Conservation (phyloP, 805 yeast genomes). For the Candida germanica region DNA sequence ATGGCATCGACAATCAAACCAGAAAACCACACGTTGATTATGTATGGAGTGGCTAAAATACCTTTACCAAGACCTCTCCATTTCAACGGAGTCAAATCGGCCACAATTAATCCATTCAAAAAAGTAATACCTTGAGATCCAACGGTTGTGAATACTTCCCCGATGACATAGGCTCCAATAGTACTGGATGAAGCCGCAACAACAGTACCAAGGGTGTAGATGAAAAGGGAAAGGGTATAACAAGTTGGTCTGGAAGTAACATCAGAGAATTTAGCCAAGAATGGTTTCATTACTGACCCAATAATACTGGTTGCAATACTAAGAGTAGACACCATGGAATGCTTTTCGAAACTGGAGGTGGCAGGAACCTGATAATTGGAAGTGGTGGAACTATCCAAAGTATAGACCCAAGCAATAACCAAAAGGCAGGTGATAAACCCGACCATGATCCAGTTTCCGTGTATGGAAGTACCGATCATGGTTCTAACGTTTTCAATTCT, state of each 20-base stretch:
- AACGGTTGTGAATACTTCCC: slow-evolving; percentile 19
- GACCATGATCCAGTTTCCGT: slow-evolving; percentile 12
- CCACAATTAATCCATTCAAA: slow-evolving; percentile 17
- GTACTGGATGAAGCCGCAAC: slow-evolving; percentile 19
- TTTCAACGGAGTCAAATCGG: slow-evolving; percentile 23
- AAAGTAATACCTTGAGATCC: slow-evolving; percentile 21
- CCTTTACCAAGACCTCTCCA: slow-evolving; percentile 21
- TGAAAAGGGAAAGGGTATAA: slow-evolving; percentile 15
- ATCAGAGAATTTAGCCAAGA: slow-evolving; percentile 23
- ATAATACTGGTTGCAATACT: slow-evolving; percentile 22
- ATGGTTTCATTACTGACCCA: slow-evolving; percentile 21
- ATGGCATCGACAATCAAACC: slow-evolving; percentile 35
- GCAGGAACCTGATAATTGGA: slow-evolving; percentile 32
- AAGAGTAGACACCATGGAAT: slow-evolving; percentile 22
- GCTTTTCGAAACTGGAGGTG: slow-evolving; percentile 18
- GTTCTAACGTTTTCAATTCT: slow-evolving; percentile 21
- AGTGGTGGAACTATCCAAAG: slow-evolving; percentile 30
- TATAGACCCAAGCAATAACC: slow-evolving; percentile 24
- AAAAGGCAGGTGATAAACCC: slow-evolving; percentile 15
- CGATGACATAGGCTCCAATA: slow-evolving; percentile 22
- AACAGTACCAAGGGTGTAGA: slow-evolving; percentile 22
- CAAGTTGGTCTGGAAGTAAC: slow-evolving; percentile 21
- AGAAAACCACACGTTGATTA: slow-evolving; percentile 41
- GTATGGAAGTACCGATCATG: slow-evolving; percentile 7
- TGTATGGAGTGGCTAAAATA: slow-evolving; percentile 35